These are phyloP conservation scores for Aureobasidium leucospermi DNA, from an alignment of 2,329 filamentous ascomycete species.

Conservation along the genomic window DNA sequence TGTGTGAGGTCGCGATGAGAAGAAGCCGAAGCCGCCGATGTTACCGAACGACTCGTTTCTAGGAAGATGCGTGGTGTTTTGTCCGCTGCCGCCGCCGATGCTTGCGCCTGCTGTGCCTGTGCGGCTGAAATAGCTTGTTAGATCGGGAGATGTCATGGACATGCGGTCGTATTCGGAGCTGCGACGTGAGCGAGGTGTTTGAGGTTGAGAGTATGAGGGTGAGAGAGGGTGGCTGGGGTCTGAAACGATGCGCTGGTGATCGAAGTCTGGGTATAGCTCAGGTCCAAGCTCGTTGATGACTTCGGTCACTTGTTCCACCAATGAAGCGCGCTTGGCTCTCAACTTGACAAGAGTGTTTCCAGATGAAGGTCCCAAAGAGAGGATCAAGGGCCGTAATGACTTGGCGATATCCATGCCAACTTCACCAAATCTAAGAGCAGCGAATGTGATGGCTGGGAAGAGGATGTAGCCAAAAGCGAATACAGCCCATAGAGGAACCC, in stretches of 20 bases:
- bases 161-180: conserved; percentile 15
- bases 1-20: conserved; percentile 79
- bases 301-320: conserved; percentile 77
- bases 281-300: conserved; percentile 93
- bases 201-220: conserved; percentile 21
- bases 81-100: conserved; percentile 30
- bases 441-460: conserved; percentile 85
- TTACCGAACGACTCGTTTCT: conserved; percentile 93
- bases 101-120: conserved; percentile 21
- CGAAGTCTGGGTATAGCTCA: conserved; percentile 96
- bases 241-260: conserved; percentile 62
- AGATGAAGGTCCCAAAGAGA: conserved; percentile 77
- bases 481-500: conserved; percentile 71
- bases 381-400: conserved; percentile 77
- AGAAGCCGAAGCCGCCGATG: conserved; percentile 79
- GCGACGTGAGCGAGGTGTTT: conserved; percentile 20
- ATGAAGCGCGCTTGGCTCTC: conserved; percentile 60
- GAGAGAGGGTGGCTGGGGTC: conserved; percentile 37
- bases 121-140: conserved; percentile 15
- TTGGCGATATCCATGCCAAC: conserved; percentile 99
- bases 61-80: conserved; percentile 53
- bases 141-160: conserved; percentile 16
- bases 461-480: conserved; percentile 68
- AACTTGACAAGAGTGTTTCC: conserved; percentile 78
- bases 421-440: conserved; percentile 88